Percentiles rank a stretch among this genome's conserved stretches.
phyloP scores from a whole-genome alignment of 139 green algal species.

The Asterochloris erici region DNA sequence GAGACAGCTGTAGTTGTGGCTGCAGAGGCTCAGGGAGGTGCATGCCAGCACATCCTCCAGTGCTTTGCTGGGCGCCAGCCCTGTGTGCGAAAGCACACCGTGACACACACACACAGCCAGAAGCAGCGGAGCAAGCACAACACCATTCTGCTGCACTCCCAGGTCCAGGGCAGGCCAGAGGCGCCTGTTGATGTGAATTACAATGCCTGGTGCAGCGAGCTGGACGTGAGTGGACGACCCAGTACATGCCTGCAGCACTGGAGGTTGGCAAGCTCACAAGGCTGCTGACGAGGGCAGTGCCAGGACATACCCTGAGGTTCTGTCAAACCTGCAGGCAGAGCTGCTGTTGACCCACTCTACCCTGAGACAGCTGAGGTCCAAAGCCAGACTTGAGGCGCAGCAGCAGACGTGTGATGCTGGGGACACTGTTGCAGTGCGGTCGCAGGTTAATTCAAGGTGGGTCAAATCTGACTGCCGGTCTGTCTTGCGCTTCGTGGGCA shows the following conservation, averaged over 20 bases:
- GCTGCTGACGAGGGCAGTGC: background rate
- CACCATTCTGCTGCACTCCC: constrained; percentile 6
- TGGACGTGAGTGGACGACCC: background rate
- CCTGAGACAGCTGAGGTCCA: background rate
- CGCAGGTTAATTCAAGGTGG: constrained; percentile 2
- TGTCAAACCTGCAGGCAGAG: background rate
- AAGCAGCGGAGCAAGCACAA: constrained; percentile 11
- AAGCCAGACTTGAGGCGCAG: background rate
- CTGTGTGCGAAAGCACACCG: background rate
- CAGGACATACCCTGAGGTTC: background rate
- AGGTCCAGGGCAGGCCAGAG: constrained; percentile 9
- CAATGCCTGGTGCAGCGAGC: constrained; percentile 7
- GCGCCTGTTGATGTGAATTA: constrained; percentile 7
- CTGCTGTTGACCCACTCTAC: constrained; percentile 7
- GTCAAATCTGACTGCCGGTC: background rate
- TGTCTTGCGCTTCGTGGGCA: background rate
- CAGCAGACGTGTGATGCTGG: background rate
- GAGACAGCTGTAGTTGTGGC: background rate
- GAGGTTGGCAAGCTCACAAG: too few species aligned
- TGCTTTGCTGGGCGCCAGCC: background rate
- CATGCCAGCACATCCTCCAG: background rate
- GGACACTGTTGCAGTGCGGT: background rate
- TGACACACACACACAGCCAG: constrained; percentile 6
- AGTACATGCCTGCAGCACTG: too few species aligned
- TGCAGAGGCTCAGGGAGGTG: constrained; percentile 5